Conservation (phyloP, 139 green algal genomes). For the Chlamydomonas applanata region DNA sequence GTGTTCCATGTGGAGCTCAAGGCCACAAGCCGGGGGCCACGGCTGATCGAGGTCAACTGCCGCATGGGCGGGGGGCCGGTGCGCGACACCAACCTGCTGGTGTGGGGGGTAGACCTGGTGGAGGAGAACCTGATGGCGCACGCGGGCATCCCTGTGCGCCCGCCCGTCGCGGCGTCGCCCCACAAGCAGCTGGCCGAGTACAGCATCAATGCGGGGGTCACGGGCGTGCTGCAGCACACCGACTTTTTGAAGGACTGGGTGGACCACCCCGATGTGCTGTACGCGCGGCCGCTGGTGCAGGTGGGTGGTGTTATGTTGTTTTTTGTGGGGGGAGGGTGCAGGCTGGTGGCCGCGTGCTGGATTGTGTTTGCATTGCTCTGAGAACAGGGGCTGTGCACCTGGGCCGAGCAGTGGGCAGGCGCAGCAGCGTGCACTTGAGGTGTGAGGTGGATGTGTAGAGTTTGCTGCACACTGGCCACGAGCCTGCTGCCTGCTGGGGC, state of each 20-base stretch:
- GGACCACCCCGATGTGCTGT: constrained; percentile 68
- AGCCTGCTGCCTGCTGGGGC: too few species aligned
- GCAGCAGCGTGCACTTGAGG: too few species aligned
- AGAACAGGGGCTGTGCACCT: too few species aligned
- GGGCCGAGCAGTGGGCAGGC: too few species aligned
- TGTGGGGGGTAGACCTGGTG: constrained; percentile 73
- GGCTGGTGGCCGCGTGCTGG: too few species aligned
- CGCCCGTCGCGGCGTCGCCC: constrained; percentile 59
- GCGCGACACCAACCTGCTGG: constrained; percentile 58
- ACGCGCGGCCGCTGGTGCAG: constrained; percentile 69
- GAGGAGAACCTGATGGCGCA: constrained; percentile 75
- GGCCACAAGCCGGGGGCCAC: constrained; percentile 72
- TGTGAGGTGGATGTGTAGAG: too few species aligned
- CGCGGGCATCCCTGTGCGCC: constrained; percentile 78
- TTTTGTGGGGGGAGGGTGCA: too few species aligned
- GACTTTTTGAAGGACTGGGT: constrained; percentile 64
- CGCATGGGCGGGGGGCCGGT: constrained; percentile 91
- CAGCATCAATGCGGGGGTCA: constrained; percentile 69
- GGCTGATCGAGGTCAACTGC: constrained; percentile 89
- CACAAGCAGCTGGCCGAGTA: constrained; percentile 80
- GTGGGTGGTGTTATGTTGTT: too few species aligned
- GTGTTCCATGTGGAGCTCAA: constrained; percentile 93
- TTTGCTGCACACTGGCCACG: too few species aligned
- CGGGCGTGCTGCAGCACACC: constrained; percentile 48
- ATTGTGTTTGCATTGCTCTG: too few species aligned